Percentiles rank a stretch among this genome's conserved stretches.
These are phyloP conservation scores for Gleditsia sinensis DNA, from an alignment of 306 rosid genomes.

Conservation along the genomic window DNA sequence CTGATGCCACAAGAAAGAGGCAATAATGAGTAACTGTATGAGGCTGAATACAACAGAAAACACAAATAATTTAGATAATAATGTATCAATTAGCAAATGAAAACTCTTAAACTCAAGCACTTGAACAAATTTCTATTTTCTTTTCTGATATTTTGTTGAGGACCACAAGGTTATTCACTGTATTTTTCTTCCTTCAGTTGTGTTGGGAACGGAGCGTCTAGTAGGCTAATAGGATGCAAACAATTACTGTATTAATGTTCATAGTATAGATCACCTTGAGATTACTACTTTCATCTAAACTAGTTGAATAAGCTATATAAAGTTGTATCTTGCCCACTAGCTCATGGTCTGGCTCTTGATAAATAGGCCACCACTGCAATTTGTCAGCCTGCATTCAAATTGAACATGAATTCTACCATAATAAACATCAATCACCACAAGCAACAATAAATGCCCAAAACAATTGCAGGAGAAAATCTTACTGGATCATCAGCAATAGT, in stretches of 20 bases:
- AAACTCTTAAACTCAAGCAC: background rate
- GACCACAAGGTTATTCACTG: background rate
- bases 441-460: constrained; percentile 1
- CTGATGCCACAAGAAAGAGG: constrained; percentile 43
- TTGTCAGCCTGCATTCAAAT: constrained; percentile 79
- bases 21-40: constrained; percentile 1
- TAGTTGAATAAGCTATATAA: constrained; percentile 62
- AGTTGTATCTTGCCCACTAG: constrained; percentile 90
- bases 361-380: constrained; percentile 93
- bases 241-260: background rate
- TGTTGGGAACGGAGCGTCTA: background rate
- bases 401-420: constrained; percentile 33
- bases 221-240: too few species aligned
- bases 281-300: constrained; percentile 73
- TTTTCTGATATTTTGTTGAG: background rate
- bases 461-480: constrained; percentile 37
- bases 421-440: constrained; percentile 20
- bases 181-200: background rate
- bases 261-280: constrained; percentile 63
- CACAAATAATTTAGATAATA: background rate
- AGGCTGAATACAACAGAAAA: background rate
- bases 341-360: constrained; percentile 83
- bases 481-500: constrained; percentile 83
- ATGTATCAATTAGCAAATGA: background rate
- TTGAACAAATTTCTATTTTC: background rate